Evolutionary conservation across 2,329 filamentous ascomycete genomes (phyloP), one percentile per base, ranked within the genome.

Genomic region (Ilyonectria destructans): DNA sequence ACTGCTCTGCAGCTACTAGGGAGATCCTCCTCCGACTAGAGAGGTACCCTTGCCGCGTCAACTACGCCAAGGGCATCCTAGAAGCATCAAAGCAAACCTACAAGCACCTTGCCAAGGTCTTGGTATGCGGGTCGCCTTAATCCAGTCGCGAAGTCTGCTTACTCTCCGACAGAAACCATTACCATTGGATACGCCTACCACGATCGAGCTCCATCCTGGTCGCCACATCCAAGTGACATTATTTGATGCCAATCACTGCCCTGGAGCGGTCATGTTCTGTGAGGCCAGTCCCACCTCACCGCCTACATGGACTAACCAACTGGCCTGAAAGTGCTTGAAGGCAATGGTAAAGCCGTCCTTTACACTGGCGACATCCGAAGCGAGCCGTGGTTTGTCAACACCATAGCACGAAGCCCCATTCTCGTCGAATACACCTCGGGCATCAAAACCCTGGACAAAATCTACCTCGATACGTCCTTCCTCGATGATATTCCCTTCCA

Each of bases 391-490:
- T 97, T 94, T 86, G 90, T 98, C 9, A 91, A 93, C 70, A 85
- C 89, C 2, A 82, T 98, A 21, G 84, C 88, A 0, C 88, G 93
- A 57, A 92, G 92, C 70, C 95, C 95, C 0, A 80, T 89, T 19
- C 81, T 98, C 21, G 82, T 97, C 6, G 92, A 95, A 62, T 98
- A 96, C 74, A 87, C 90, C 0, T 82, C 85, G 6, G 90, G 92
- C 1, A 78, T 90, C 26, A 93, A 90, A 74, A 86, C 81, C 0
- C 84, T 98, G 1, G 92, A 97, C 77, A 94, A 89, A 56, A 89
- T 98, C 3, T 98, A 98, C 74, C 88, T 98, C 1, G 96, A 98
- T 77, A 97, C 95, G 0, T 97, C 94, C 0, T 95, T 95, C 62
- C 80, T 82, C 1, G 79, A 83, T 0, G 75, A 86, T 21, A 70